phyloP scores from a whole-genome alignment of 1,284 basidiomycete genomes.

The Golubevia pallescens region DNA sequence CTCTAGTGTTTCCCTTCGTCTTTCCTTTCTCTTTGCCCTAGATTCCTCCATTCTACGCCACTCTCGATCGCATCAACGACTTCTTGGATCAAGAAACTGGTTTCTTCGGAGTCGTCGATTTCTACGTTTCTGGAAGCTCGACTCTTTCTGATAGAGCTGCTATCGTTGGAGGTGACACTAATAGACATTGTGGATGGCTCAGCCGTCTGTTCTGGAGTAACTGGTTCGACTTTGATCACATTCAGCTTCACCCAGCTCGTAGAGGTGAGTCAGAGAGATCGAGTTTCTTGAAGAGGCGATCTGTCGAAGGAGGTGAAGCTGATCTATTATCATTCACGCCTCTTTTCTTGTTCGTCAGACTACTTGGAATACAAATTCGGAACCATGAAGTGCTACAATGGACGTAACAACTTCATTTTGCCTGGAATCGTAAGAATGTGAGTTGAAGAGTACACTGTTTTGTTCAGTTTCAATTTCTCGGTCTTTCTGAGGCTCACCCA shows the following conservation, averaged over 20 bases:
- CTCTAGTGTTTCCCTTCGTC: too few species aligned
- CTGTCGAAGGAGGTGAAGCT: too few species aligned
- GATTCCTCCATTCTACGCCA: conserved; percentile 76
- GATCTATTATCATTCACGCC: not conserved
- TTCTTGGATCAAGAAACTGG: conserved; percentile 74
- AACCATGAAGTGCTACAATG: conserved; percentile 73
- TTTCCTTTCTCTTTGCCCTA: too few species aligned
- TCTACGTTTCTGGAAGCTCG: conserved; percentile 76
- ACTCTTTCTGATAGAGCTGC: conserved; percentile 69
- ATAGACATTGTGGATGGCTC: conserved; percentile 76
- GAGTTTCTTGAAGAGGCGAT: too few species aligned
- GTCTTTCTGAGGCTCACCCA: conserved; percentile 49
- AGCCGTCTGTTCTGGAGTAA: conserved; percentile 74
- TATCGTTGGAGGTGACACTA: conserved; percentile 73
- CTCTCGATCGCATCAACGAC: conserved; percentile 75
- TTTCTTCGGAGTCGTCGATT: conserved; percentile 77
- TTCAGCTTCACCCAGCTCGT: conserved; percentile 74
- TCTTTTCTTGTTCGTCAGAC: conserved; percentile 58
- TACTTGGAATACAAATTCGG: conserved; percentile 84
- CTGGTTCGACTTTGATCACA: conserved; percentile 79
- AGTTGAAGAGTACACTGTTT: conserved; percentile 15
- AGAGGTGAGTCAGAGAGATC: conserved; percentile 63
- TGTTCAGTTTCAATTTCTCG: not conserved
- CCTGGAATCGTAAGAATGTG: conserved; percentile 75
- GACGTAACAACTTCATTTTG: conserved; percentile 75